Evolutionary conservation across 441 rosid species (phyloP).

Genomic region (Manihot esculenta): DNA sequence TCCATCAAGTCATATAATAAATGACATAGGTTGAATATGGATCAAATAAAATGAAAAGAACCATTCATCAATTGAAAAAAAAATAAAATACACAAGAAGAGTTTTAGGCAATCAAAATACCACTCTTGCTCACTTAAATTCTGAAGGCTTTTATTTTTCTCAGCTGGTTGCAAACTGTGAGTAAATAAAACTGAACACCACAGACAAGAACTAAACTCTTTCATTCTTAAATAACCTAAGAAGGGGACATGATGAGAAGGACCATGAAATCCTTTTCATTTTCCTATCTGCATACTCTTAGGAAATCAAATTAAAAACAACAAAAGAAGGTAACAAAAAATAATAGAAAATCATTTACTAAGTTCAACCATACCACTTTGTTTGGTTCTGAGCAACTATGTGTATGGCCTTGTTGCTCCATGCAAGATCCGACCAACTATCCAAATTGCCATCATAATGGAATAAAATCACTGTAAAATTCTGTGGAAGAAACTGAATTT

Average conservation of each 20-base stretch:
- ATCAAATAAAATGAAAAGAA: neutral
- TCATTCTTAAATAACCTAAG: slow-evolving; percentile 2
- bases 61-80: neutral
- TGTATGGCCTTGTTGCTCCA: slow-evolving; percentile 85
- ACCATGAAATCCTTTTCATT: neutral
- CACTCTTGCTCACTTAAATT: neutral
- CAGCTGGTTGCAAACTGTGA: neutral
- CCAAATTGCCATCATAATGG: slow-evolving; percentile 87
- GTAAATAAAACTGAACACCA: neutral
- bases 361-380: slow-evolving; percentile 64
- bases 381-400: slow-evolving; percentile 88
- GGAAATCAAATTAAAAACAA: too few relatives aligned
- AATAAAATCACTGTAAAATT: slow-evolving; percentile 85
- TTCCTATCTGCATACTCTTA: too few relatives aligned
- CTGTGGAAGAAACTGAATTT: slow-evolving; percentile 85
- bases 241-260: neutral
- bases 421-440: slow-evolving; percentile 80
- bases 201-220: neutral
- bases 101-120: neutral
- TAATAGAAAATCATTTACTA: neutral
- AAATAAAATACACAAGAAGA: too few relatives aligned
- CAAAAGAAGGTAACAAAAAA: neutral
- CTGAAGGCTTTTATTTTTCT: neutral
- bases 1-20: neutral
- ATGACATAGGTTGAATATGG: too few relatives aligned